Evolutionary conservation across 2,329 filamentous ascomycete genomes (phyloP), one percentile per base, ranked within the genome.

Genomic region (Fusarium miscanthi): DNA sequence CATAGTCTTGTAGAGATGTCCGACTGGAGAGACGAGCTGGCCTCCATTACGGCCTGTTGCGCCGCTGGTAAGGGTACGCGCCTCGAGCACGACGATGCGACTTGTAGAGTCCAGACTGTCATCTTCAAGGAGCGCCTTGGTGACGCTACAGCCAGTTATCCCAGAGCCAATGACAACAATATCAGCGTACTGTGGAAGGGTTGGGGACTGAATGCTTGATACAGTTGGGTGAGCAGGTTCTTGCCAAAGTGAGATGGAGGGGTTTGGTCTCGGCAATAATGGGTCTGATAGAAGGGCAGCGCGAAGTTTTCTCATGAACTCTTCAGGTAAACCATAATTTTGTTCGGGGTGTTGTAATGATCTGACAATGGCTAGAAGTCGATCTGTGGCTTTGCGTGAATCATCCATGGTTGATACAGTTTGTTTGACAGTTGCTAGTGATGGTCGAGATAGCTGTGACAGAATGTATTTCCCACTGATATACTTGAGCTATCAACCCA

Each of bases 291-390:
- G 30, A 3, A 51, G n/a, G 2, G 48, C n/a, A 19, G 31, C 16
- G 1, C 48, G 48, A 25, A 51, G 48, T 10, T 35, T 51, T 19
- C n/a, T 33, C 30, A 51, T 25, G 31, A 51, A 51, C 21, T 33
- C 30, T 35, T 51, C 46, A 0, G n/a, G 31, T 14, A 51, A 35
- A 0, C 30, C 31, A 25, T 51, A 25, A 14, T 51, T 51, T 7
- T 1, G 1, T 1, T 51, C 46, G 0, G 46, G 46, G 2, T 35
- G 17, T 0, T 51, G 46, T 7, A 51, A 19, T 0, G 46, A 51
- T 9, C n/a, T n/a, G 46, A 30, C 46, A 19, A 51, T 25, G 25
- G 46, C 30, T 14, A 51, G 16, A 10, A 51, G 46, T 0, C 46
- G 31, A 19, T 35, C 46, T 2, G 30, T 51, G 46, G 46, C 46